Conservation (phyloP, 2,329 filamentous ascomycete genomes). For the Aspergillus texensis region DNA sequence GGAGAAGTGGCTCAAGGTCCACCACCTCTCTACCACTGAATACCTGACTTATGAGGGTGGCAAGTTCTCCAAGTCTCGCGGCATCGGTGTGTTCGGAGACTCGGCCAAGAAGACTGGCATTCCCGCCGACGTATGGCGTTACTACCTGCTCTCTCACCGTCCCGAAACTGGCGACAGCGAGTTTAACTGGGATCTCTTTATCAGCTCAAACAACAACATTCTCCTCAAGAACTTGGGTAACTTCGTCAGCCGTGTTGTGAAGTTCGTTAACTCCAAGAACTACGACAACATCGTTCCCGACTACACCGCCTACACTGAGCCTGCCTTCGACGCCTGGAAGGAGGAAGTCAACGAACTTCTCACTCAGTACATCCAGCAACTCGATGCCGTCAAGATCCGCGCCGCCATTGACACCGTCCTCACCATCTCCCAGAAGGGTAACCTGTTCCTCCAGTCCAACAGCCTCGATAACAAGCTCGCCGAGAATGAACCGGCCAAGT, state of each 20-base stretch:
- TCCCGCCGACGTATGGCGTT: slow-evolving; percentile 86
- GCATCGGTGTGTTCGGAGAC: slow-evolving; percentile 88
- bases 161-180: slow-evolving; percentile 86
- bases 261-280: slow-evolving; percentile 54
- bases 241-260: slow-evolving; percentile 73
- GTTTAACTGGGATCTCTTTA: slow-evolving; percentile 86
- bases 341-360: slow-evolving; percentile 55
- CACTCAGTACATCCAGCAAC: slow-evolving; percentile 59
- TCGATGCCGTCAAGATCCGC: slow-evolving; percentile 64
- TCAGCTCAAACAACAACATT: slow-evolving; percentile 84
- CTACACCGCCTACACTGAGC: slow-evolving; percentile 66
- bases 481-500: slow-evolving; percentile 60
- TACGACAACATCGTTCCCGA: slow-evolving; percentile 13
- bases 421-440: slow-evolving; percentile 61
- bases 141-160: slow-evolving; percentile 82
- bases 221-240: slow-evolving; percentile 75
- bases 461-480: slow-evolving; percentile 65
- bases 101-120: slow-evolving; percentile 86
- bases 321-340: slow-evolving; percentile 46
- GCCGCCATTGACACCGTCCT: slow-evolving; percentile 58
- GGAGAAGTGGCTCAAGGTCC: slow-evolving; percentile 85
- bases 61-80: slow-evolving; percentile 91
- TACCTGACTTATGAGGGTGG: slow-evolving; percentile 86
- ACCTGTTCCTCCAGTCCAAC: slow-evolving; percentile 62
- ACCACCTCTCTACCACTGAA: slow-evolving; percentile 86